Base-by-base conservation (phyloP, 805 yeast genomes). In the Vanderwaltozyma yarrowii region DNA sequence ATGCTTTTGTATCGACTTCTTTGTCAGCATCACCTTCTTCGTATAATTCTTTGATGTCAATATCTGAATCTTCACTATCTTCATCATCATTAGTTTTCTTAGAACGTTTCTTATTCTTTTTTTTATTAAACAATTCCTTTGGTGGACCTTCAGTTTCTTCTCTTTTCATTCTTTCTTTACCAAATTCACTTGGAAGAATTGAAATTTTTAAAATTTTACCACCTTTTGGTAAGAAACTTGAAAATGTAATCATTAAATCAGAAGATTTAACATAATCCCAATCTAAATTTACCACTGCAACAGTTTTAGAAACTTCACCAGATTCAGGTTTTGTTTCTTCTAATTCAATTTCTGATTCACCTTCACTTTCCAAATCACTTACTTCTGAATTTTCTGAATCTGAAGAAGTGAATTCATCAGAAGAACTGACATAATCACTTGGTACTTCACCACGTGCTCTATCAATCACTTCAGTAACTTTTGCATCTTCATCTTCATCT, bases 131-230 rank as follows among this genome's bases (percentile, higher is more conserved):
- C 14, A 89, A 59, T 26, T 87, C 95, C 50, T 71, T 76, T 42
- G 96, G 87, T 2, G 98, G 98, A 0, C 98, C 98, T 56, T 86
- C 89, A 11, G 73, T 49, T 47, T 86, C 95, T 64, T 92, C 98
- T 46, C 75, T 74, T 43, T 80, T 83, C 87, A 92, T 79, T 55
- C 85, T 79, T 55, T 83, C 83, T 57, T 88, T 89, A 29, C 98
- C 98, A 57, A 74, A 92, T 52, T 92, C 95, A 42, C 95, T 82
- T 21, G 95, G 95, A 51, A 70, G 86, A 10, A 92, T 76, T 5
- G 74, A 55, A 8, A 92, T 79, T n/a, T 77, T 74, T 32, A 64
- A 57, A 38, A 89, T 80, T 32, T 66, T 64, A 2, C 94, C 94
- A 26, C 73, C 78, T 17, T 74, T 61, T 15, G 95, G 95, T 17